phyloP scores from a whole-genome alignment of 2,329 filamentous ascomycete species.

The Bisporella sp. region DNA sequence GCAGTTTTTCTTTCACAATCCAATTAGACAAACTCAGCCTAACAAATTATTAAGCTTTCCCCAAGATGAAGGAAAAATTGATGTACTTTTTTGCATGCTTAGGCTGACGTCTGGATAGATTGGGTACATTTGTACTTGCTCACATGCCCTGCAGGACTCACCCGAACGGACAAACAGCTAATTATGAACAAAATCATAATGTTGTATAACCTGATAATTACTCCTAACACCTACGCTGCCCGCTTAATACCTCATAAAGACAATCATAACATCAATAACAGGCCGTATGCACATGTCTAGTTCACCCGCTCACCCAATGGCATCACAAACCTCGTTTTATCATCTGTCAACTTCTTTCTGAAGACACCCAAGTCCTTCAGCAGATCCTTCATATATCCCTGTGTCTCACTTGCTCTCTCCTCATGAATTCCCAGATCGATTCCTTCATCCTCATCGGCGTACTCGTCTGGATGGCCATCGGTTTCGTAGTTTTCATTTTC shows the following conservation, averaged over 20 bases:
- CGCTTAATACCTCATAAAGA: slow-evolving; percentile 1
- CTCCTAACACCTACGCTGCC: slow-evolving; percentile 20
- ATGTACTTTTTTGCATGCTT: too few species aligned
- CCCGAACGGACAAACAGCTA: background rate
- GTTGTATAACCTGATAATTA: background rate
- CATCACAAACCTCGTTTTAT: slow-evolving; percentile 58
- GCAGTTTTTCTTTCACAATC: too few species aligned
- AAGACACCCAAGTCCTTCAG: slow-evolving; percentile 75
- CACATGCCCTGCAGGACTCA: background rate
- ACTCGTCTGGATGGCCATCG: slow-evolving; percentile 26
- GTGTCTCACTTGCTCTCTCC: slow-evolving; percentile 56
- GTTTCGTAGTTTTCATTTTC: slow-evolving; percentile 27
- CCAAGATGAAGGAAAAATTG: too few species aligned
- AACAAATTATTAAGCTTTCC: too few species aligned
- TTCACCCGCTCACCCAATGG: slow-evolving; percentile 40
- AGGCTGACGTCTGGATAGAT: too few species aligned
- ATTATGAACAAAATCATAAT: background rate
- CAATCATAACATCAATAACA: background rate
- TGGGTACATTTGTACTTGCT: too few species aligned
- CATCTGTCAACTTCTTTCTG: slow-evolving; percentile 79
- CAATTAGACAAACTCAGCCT: too few species aligned
- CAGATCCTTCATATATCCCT: slow-evolving; percentile 79
- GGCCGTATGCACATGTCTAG: background rate
- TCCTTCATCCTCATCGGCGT: slow-evolving; percentile 55
- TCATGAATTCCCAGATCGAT: slow-evolving; percentile 43